phyloP scores from a whole-genome alignment of 2,329 filamentous ascomycete species.

The Pseudocercospora cruenta region DNA sequence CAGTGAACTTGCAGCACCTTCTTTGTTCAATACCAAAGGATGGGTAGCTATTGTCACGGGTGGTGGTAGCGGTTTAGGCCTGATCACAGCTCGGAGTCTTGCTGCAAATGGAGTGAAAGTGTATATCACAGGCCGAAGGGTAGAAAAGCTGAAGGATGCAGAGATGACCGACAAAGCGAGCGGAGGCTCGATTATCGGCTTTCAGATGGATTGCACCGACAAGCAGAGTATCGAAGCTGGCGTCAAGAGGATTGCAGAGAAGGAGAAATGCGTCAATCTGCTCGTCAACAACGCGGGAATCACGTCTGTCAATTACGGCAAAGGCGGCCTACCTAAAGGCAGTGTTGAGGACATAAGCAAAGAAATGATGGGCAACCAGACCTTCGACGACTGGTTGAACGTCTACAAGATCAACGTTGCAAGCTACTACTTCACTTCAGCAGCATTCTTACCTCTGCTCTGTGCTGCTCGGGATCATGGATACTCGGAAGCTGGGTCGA shows the following conservation, averaged over 20 bases:
- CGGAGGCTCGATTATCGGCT: constrained; percentile 57
- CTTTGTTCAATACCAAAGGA: constrained; percentile 45
- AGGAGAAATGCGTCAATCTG: constrained; percentile 39
- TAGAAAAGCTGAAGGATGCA: constrained; percentile 49
- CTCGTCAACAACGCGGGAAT: constrained; percentile 40
- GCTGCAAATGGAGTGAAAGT: constrained; percentile 54
- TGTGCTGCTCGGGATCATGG: constrained; percentile 47
- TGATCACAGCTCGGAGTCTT: constrained; percentile 53
- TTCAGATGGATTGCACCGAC: constrained; percentile 40
- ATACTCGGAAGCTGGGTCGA: constrained; percentile 45
- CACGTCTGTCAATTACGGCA: constrained; percentile 34
- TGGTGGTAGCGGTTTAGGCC: constrained; percentile 52
- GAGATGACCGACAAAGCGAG: constrained; percentile 59
- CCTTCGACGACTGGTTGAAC: constrained; percentile 48
- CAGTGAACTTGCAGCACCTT: constrained; percentile 27
- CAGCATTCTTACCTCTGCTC: constrained; percentile 50
- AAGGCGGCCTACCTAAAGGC: constrained; percentile 29
- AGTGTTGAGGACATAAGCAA: constrained; percentile 61
- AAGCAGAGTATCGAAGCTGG: constrained; percentile 34
- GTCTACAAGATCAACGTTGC: constrained; percentile 52
- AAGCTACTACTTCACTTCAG: constrained; percentile 50
- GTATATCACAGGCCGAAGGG: constrained; percentile 52
- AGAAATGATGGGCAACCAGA: constrained; percentile 48
- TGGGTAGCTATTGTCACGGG: constrained; percentile 50
- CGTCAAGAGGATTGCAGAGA: constrained; percentile 32